Evolutionary conservation across 305 asterid species (phyloP).

Genomic region (Rubia balearica): DNA sequence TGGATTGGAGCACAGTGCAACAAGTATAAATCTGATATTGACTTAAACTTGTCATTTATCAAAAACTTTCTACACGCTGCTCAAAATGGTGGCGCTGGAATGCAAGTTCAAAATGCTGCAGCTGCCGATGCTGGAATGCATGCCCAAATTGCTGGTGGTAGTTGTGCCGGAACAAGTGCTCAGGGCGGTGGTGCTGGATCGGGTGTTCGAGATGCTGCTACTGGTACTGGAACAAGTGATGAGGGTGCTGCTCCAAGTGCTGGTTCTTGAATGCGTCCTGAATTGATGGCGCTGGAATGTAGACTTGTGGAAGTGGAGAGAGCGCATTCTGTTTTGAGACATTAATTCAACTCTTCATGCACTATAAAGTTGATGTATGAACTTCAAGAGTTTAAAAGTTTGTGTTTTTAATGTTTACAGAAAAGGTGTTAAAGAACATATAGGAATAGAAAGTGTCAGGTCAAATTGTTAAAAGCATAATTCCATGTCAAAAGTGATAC

Average conservation of each 20-base stretch:
- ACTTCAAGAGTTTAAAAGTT: neutral
- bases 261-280: neutral
- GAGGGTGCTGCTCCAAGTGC: neutral
- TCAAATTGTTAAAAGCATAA: neutral
- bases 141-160: conserved; percentile 2
- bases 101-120: conserved; percentile 14
- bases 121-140: conserved; percentile 19
- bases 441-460: neutral
- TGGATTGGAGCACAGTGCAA: conserved; percentile 80
- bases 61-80: conserved; percentile 55
- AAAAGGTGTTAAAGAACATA: neutral
- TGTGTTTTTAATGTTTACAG: no score
- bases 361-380: neutral
- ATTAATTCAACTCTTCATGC: neutral
- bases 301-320: neutral
- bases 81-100: conserved; percentile 19
- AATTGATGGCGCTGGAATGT: neutral
- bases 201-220: neutral
- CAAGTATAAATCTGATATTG: conserved; percentile 61
- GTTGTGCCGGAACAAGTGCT: conserved; percentile 12
- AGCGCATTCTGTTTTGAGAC: neutral
- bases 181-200: neutral
- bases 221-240: neutral
- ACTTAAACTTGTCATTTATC: conserved; percentile 54
- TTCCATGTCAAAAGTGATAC: no score